A percentile compares a stretch with the other conserved stretches of the same genome.
Conservation (phyloP, 371 early-diverging fungal genomes). For the Furculomyces boomerangus region DNA sequence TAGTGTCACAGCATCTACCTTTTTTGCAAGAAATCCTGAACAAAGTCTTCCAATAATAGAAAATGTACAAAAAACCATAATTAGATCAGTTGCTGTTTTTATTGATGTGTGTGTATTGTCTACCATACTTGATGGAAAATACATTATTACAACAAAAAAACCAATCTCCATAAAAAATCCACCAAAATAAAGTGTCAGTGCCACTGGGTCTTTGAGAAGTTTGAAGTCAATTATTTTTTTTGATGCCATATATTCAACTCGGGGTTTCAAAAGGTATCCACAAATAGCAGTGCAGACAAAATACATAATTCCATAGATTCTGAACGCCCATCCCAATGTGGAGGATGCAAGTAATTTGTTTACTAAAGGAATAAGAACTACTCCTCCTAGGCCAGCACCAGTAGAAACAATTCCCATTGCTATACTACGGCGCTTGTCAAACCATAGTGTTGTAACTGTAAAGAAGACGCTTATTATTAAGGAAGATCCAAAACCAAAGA, state of each 20-base stretch:
- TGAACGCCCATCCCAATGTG: constrained; percentile 44
- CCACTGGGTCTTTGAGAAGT: neutral
- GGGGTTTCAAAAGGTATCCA: constrained; percentile 7
- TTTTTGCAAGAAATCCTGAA: neutral
- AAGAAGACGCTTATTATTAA: constrained; percentile 29
- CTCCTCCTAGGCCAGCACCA: constrained; percentile 51
- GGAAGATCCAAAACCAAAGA: constrained; percentile 22
- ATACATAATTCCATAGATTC: constrained; percentile 18
- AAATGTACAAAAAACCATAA: neutral
- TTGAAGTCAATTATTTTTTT: neutral
- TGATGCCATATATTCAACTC: neutral
- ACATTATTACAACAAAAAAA: neutral
- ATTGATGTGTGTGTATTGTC: neutral
- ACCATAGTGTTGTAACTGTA: constrained; percentile 42
- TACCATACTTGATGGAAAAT: neutral
- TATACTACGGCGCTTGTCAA: constrained; percentile 37
- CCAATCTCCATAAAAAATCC: neutral
- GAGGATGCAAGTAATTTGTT: constrained; percentile 28
- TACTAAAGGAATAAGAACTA: constrained; percentile 34
- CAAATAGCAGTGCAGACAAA: neutral
- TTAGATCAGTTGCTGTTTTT: neutral
- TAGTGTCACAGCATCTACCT: neutral
- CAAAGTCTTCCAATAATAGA: neutral
- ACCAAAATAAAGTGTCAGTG: neutral
- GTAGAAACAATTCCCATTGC: constrained; percentile 56